Conservation (phyloP, 345 rosid genomes). For the Syzygium aromaticum region DNA sequence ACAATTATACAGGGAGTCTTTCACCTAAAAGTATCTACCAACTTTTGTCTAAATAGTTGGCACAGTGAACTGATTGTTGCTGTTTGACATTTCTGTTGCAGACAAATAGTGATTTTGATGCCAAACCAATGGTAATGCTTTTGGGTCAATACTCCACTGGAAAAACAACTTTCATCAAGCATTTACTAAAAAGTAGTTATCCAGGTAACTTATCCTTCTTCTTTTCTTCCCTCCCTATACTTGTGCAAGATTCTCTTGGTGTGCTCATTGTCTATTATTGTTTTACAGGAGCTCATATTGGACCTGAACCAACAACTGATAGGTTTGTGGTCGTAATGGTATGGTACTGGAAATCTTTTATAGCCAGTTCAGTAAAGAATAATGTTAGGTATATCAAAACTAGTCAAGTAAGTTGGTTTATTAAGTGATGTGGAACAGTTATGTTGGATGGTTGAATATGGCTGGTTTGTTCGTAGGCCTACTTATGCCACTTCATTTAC, state of each 20-base stretch:
- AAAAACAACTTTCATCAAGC: slow-evolving; percentile 94
- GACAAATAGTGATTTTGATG: slow-evolving; percentile 91
- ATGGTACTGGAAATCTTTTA: slow-evolving; percentile 7
- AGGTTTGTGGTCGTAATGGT: slow-evolving; percentile 98
- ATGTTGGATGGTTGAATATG: neutral
- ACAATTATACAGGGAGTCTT: neutral
- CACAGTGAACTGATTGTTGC: neutral
- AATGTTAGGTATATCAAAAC: neutral
- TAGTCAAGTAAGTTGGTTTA: neutral
- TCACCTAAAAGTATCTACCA: neutral
- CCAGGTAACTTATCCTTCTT: slow-evolving; percentile 48
- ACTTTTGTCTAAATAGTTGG: neutral
- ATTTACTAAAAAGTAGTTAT: slow-evolving; percentile 71
- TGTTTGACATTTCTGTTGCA: slow-evolving; percentile 15
- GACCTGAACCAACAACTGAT: slow-evolving; percentile 98
- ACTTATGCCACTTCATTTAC: neutral
- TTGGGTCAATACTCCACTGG: slow-evolving; percentile 99
- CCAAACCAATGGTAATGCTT: slow-evolving; percentile 97
- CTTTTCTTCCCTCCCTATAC: neutral
- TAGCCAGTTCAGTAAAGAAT: neutral
- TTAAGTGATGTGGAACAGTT: neutral
- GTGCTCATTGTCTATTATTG: neutral
- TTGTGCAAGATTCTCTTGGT: neutral
- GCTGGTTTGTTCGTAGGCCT: neutral
- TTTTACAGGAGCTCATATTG: slow-evolving; percentile 87